Evolutionary conservation across 768 basidiomycete genomes (phyloP), one percentile per base, ranked within the genome.

Genomic region (Mycena rebaudengoi): DNA sequence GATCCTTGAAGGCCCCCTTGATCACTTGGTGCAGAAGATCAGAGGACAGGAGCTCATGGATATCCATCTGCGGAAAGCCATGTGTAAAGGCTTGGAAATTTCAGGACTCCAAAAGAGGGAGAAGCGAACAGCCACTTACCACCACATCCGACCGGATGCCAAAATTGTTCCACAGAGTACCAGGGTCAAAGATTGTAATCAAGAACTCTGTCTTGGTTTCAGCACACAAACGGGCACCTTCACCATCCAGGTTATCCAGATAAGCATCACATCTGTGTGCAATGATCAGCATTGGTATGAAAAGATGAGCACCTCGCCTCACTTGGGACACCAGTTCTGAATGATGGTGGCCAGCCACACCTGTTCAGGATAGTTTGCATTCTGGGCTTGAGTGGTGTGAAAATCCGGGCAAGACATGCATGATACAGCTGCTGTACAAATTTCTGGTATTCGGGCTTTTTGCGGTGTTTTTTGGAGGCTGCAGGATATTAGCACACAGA

Each of bases 81-180:
- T 53, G 20, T 20, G 70, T 70, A 32, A 70, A 72, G 11, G 70
- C 70, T 67, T 72, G 20, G 7, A 23, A 32, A 46, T 48, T 10
- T 33, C n/a, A 12, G 57, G 11, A 20, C 21, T 11, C 7, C 41
- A 11, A 25, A 12, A 8, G 25, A 12, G 25, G 12, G 11, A 20
- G 12, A 44, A 44, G 41, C 12, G 41, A 20, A 59, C 68, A 32
- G n/a, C n/a, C n/a, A n/a, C n/a, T n/a, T 35, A 69, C 68, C 18
- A 56, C 39, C 4, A 69, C 43, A 32, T 69, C 68, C 32, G 7
- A n/a, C 21, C 57, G 41, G 55, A 68, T 45, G n/a, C 68, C 68
- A 61, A 59, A 69, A 16, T 64, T 43, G 35, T 59, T 62, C 67
- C 68, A 69, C 7, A 68, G 39, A 21, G 43, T 44, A 4, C 50